Conservation (phyloP, 2,329 filamentous ascomycete genomes). For the Fusarium sp. region DNA sequence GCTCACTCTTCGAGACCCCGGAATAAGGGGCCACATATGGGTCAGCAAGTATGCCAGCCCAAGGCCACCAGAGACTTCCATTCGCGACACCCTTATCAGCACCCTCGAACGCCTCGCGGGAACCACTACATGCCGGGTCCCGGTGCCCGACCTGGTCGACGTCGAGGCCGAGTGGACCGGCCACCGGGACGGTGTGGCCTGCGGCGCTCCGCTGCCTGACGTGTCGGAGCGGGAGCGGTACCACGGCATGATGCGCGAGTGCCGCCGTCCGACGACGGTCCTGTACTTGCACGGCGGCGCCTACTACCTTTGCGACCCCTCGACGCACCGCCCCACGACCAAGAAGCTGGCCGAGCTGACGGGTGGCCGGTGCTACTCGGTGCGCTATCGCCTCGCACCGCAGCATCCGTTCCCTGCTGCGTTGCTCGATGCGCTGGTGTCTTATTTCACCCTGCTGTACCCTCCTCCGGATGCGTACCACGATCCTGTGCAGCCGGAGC, state of each 20-base stretch:
- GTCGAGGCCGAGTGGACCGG: conserved; percentile 84
- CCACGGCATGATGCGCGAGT: conserved; percentile 74
- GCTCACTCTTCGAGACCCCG: conserved; percentile 70
- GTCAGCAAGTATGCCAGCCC: conserved; percentile 77
- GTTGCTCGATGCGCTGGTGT: conserved; percentile 77
- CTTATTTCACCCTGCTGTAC: conserved; percentile 79
- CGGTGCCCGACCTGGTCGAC: conserved; percentile 64
- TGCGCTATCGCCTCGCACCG: conserved; percentile 81
- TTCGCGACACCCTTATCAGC: conserved; percentile 68
- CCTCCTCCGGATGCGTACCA: conserved; percentile 77
- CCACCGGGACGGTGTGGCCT: conserved; percentile 67
- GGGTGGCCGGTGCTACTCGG: conserved; percentile 75
- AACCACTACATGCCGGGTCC: conserved; percentile 22
- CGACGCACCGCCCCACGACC: conserved; percentile 70
- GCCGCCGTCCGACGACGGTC: conserved; percentile 70
- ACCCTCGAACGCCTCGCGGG: conserved; percentile 58
- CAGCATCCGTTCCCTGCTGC: conserved; percentile 81
- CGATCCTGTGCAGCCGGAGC: conserved; percentile 69
- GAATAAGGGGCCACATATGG: conserved; percentile 85
- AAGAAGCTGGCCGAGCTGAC: conserved; percentile 74
- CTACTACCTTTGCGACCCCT: conserved; percentile 78
- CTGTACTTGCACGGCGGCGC: conserved; percentile 84
- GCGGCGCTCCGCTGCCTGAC: conserved; percentile 62
- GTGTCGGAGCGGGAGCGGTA: conserved; percentile 75
- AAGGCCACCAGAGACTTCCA: conserved; percentile 65